phyloP scores from a whole-genome alignment of 805 yeast species.

The Ogataea allantospora region DNA sequence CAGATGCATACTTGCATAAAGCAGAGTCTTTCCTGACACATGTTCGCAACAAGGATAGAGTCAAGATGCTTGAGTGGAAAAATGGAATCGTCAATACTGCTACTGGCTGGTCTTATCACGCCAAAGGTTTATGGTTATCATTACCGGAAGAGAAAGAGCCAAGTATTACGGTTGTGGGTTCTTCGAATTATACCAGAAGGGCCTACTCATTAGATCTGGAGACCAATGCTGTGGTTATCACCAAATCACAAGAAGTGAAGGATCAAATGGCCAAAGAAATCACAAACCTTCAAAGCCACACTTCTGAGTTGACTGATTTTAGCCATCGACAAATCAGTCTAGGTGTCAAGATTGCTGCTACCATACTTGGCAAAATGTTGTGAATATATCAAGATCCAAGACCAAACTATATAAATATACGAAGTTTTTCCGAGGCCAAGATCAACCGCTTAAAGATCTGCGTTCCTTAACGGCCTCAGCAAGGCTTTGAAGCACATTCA shows the following conservation, averaged over 20 bases:
- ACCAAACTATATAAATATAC: conserved; percentile 6
- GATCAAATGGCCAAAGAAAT: conserved; percentile 59
- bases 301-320: conserved; percentile 47
- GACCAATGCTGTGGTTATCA: conserved; percentile 76
- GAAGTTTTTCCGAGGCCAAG: too few relatives aligned
- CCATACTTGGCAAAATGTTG: conserved; percentile 55
- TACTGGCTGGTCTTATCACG: conserved; percentile 96
- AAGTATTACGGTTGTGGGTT: conserved; percentile 78
- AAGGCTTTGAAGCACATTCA: conserved; percentile 61
- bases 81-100: conserved; percentile 78
- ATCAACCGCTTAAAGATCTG: conserved; percentile 39
- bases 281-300: conserved; percentile 52
- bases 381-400: conserved; percentile 5
- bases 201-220: conserved; percentile 88
- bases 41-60: conserved; percentile 37
- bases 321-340: conserved; percentile 61
- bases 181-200: conserved; percentile 89
- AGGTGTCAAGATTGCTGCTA: conserved; percentile 68
- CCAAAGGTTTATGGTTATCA: conserved; percentile 89
- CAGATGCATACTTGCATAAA: conserved; percentile 80
- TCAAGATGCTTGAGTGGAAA: conserved; percentile 78
- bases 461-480: conserved; percentile 80
- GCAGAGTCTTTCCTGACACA: conserved; percentile 61
- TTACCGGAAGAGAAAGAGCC: conserved; percentile 59
- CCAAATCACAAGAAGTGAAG: conserved; percentile 62